These are phyloP conservation scores for Zygnema circumcarinatum DNA, from an alignment of 139 green algal species.

Conservation along the genomic window DNA sequence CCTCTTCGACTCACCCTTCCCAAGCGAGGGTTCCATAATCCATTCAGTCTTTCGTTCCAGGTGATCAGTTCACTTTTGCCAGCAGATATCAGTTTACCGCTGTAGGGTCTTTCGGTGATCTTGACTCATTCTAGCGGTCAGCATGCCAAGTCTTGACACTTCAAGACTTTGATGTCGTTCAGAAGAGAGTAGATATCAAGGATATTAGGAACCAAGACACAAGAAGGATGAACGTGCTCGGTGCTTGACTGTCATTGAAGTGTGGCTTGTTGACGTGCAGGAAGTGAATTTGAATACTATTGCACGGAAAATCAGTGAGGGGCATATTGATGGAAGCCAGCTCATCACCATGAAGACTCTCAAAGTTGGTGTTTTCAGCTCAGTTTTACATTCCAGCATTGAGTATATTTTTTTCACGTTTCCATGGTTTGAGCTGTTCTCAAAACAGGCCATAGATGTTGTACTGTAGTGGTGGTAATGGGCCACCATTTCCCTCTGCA, in stretches of 20 bases:
- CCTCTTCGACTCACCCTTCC: conserved; percentile 72
- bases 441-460: too few species aligned
- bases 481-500: background rate
- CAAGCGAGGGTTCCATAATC: conserved; percentile 79
- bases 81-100: background rate
- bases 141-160: too few species aligned
- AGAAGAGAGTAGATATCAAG: too few species aligned
- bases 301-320: conserved; percentile 69
- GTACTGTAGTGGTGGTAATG: too few species aligned
- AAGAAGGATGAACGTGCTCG: too few species aligned
- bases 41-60: conserved; percentile 56
- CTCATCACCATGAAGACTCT: conserved; percentile 89
- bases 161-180: too few species aligned
- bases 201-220: too few species aligned
- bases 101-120: background rate
- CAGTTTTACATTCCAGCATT: background rate
- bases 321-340: conserved; percentile 71
- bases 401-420: background rate
- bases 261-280: conserved; percentile 6
- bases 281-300: background rate
- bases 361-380: conserved; percentile 31
- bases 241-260: too few species aligned
- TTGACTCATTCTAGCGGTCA: too few species aligned
- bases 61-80: too few species aligned
- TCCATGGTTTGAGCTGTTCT: background rate